These are phyloP conservation scores for Ganoderma resinaceum DNA, from an alignment of 1,284 basidiomycete genomes.

Conservation along the genomic window DNA sequence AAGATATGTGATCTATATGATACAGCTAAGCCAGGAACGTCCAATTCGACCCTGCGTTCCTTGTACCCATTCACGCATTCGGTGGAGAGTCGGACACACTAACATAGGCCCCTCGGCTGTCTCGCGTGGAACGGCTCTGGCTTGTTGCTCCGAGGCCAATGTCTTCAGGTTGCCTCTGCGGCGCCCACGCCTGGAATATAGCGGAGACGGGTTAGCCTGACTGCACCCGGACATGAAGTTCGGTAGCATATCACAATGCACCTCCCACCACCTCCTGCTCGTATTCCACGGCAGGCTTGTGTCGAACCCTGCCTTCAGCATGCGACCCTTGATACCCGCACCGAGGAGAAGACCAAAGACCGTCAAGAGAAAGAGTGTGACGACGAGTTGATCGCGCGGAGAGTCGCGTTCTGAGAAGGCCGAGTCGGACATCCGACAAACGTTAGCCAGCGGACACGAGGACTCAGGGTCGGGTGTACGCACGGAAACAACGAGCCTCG, in stretches of 20 bases:
- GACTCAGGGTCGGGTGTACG: conserved; percentile 46
- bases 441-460: conserved; percentile 20
- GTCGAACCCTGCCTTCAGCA: conserved; percentile 78
- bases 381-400: conserved; percentile 89
- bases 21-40: conserved; percentile 27
- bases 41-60: conserved; percentile 9
- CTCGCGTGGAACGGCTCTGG: conserved; percentile 30
- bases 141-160: conserved; percentile 52
- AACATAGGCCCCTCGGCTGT: conserved; percentile 49
- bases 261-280: conserved; percentile 82
- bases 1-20: conserved; percentile 19
- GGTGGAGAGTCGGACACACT: conserved; percentile 41
- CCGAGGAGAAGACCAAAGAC: conserved; percentile 85
- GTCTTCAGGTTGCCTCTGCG: conserved; percentile 59
- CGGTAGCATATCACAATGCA: conserved; percentile 38
- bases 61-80: conserved; percentile 16
- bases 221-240: conserved; percentile 5
- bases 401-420: conserved; percentile 75
- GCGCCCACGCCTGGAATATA: conserved; percentile 59
- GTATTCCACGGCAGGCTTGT: conserved; percentile 66
- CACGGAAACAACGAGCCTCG: conserved; percentile 95
- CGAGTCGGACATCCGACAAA: conserved; percentile 1
- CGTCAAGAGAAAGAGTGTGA: conserved; percentile 87
- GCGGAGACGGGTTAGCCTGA: conserved; percentile 8
- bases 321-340: conserved; percentile 83